Evolutionary conservation across 352 stramenopile species (phyloP).

Genomic region (Pythium brachiatum): DNA sequence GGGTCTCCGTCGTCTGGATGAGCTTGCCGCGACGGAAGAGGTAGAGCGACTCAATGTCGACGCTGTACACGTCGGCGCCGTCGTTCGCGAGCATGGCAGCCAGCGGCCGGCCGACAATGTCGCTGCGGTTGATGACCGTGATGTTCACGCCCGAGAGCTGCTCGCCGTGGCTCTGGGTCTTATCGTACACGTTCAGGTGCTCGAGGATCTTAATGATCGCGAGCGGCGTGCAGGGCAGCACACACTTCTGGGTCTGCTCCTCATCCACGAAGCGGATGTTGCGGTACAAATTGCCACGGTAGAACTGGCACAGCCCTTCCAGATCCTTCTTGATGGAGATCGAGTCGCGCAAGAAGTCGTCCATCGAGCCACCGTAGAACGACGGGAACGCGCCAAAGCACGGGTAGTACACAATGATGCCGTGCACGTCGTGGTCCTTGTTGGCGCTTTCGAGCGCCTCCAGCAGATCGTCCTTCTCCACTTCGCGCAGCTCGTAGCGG

Average conservation of each 20-base stretch:
- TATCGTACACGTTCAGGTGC: slow-evolving; percentile 87
- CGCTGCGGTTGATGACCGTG: slow-evolving; percentile 96
- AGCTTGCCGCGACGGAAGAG: slow-evolving; percentile 92
- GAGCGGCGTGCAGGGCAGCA: slow-evolving; percentile 96
- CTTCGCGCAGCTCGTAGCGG: slow-evolving; percentile 94
- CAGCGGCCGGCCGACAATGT: slow-evolving; percentile 95
- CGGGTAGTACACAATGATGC: slow-evolving; percentile 99
- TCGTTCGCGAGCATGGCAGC: slow-evolving; percentile 95
- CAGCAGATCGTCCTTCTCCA: slow-evolving; percentile 93
- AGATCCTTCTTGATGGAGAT: slow-evolving; percentile 97
- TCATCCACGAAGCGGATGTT: slow-evolving; percentile 96
- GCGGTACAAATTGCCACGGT: slow-evolving; percentile 96
- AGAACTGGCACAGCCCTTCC: slow-evolving; percentile 94
- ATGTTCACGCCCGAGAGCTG: slow-evolving; percentile 86
- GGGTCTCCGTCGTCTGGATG: slow-evolving; percentile 78
- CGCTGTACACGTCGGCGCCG: slow-evolving; percentile 93
- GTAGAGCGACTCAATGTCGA: slow-evolving; percentile 96
- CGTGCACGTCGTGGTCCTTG: slow-evolving; percentile 91
- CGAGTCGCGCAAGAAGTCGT: slow-evolving; percentile 97
- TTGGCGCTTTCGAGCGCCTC: slow-evolving; percentile 93
- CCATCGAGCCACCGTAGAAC: slow-evolving; percentile 95
- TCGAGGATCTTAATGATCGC: slow-evolving; percentile 96
- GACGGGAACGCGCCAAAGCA: slow-evolving; percentile 96
- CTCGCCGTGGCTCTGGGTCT: slow-evolving; percentile 44
- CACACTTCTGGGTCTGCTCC: slow-evolving; percentile 90